A percentile compares a stretch with the other conserved stretches of the same genome.
phyloP scores from a whole-genome alignment of 2,329 filamentous ascomycete species.

The Fusarium robinianum region DNA sequence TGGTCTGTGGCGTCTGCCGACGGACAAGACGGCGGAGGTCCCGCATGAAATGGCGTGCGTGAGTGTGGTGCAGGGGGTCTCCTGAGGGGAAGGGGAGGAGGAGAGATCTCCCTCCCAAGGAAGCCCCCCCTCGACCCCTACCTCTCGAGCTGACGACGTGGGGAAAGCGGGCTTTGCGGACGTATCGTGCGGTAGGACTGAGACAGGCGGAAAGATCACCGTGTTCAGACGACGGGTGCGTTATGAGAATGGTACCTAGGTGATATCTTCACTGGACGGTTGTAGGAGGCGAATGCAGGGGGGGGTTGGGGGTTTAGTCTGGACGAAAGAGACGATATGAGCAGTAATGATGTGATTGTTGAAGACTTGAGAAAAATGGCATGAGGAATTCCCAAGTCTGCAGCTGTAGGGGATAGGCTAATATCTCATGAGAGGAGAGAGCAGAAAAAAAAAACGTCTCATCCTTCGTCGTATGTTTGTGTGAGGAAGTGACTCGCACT shows the following conservation, averaged over 20 bases:
- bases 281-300: conserved; percentile 8
- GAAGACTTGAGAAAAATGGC: conserved; percentile 5
- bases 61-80: conserved; percentile 28
- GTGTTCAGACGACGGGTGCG: conserved; percentile 1
- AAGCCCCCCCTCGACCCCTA: too few species aligned
- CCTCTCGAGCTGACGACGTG: background rate
- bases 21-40: conserved; percentile 6
- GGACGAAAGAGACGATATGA: too few species aligned
- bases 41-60: conserved; percentile 3
- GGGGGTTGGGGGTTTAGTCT: too few species aligned
- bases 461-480: too few species aligned
- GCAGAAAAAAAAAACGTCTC: too few species aligned
- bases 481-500: too few species aligned
- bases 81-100: too few species aligned
- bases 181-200: conserved; percentile 17
- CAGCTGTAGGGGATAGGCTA: conserved; percentile 16
- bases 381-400: conserved; percentile 7
- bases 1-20: conserved; percentile 31
- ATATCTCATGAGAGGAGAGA: conserved; percentile 7
- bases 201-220: conserved; percentile 20
- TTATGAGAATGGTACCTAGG: too few species aligned
- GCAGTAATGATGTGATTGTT: too few species aligned
- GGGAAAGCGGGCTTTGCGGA: conserved; percentile 1
- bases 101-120: too few species aligned
- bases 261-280: conserved; percentile 14